Evolutionary conservation across 805 yeast genomes (phyloP).

Genomic region (Wickerhamiella nectarea): DNA sequence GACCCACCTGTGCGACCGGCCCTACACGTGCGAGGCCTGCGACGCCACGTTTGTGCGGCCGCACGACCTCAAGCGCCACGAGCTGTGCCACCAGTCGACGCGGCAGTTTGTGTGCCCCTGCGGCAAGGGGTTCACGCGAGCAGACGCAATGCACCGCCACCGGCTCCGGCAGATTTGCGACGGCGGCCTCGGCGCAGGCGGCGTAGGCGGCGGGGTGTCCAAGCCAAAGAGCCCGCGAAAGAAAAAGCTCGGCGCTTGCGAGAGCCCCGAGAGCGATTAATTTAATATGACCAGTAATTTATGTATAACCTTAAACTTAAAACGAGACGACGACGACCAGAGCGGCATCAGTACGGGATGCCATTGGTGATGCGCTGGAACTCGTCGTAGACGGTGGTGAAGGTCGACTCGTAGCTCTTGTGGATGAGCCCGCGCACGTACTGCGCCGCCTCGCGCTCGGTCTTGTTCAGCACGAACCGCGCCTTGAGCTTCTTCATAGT

Average conservation of each 20-base stretch:
- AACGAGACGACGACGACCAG: neutral
- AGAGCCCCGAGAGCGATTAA: neutral
- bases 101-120: slow-evolving; percentile 65
- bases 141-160: slow-evolving; percentile 79
- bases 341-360: slow-evolving; percentile 82
- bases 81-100: slow-evolving; percentile 68
- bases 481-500: slow-evolving; percentile 65
- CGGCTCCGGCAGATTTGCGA: slow-evolving; percentile 61
- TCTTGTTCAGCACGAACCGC: slow-evolving; percentile 69
- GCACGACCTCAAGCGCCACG: slow-evolving; percentile 85
- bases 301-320: too few species aligned
- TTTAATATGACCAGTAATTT: too few species aligned
- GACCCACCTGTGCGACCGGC: slow-evolving; percentile 89
- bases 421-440: slow-evolving; percentile 62
- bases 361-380: slow-evolving; percentile 95
- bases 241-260: neutral
- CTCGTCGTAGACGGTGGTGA: slow-evolving; percentile 92
- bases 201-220: slow-evolving; percentile 30
- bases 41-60: slow-evolving; percentile 83
- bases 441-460: slow-evolving; percentile 73
- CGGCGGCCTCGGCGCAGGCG: slow-evolving; percentile 78
- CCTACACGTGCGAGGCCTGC: slow-evolving; percentile 67
- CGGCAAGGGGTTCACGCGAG: slow-evolving; percentile 84
- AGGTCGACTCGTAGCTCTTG: slow-evolving; percentile 73
- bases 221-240: slow-evolving; percentile 27